Evolutionary conservation across 2,329 filamentous ascomycete genomes (phyloP).

Genomic region (Cryphonectria japonica): DNA sequence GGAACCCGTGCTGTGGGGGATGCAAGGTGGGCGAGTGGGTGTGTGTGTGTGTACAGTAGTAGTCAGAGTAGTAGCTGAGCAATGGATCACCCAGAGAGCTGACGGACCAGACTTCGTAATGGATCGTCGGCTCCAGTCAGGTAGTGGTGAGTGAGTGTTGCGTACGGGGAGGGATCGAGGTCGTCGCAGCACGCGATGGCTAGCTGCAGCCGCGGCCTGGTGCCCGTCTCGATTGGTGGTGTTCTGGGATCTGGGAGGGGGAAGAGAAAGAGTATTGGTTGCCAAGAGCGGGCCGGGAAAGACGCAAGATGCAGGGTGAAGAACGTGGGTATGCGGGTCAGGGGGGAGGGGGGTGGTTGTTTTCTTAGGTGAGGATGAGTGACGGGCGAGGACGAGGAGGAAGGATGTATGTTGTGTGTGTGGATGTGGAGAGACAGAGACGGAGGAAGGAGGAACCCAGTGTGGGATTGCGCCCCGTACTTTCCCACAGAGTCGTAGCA

Average conservation of each 20-base stretch:
- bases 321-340: neutral
- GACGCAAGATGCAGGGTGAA: conserved; percentile 22
- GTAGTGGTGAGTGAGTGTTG: neutral
- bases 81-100: conserved; percentile 10
- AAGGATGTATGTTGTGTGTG: neutral
- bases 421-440: neutral
- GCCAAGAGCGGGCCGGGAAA: conserved; percentile 20
- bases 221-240: conserved; percentile 17
- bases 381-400: neutral
- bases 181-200: conserved; percentile 16
- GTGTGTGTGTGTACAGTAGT: neutral
- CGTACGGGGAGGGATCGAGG: conserved; percentile 5
- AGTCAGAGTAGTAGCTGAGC: neutral
- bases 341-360: neutral
- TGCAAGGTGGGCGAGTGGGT: neutral
- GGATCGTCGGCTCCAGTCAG: neutral
- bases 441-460: neutral
- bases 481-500: neutral
- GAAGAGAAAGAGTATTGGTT: conserved; percentile 13
- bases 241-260: conserved; percentile 1
- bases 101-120: conserved; percentile 5
- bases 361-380: neutral
- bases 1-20: neutral
- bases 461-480: neutral
- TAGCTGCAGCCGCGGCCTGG: conserved; percentile 25